Percentiles rank a stretch among this genome's conserved stretches.
These are phyloP conservation scores for Pestalotiopsis fici DNA, from an alignment of 2,329 filamentous ascomycete genomes.

Conservation along the genomic window DNA sequence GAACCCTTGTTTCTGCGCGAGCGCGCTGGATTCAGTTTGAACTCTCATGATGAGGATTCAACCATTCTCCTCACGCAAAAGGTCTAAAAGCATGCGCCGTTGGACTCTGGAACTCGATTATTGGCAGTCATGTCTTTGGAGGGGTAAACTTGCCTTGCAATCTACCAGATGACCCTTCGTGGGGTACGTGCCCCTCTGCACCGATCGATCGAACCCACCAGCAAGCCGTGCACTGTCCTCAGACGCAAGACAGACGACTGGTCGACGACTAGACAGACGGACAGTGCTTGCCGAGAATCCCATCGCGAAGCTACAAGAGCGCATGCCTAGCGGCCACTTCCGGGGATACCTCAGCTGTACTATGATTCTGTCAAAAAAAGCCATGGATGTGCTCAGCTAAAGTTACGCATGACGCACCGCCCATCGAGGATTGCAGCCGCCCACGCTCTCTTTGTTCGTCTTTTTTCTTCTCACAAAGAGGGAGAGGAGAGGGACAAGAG, in stretches of 20 bases:
- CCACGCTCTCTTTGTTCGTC: neutral
- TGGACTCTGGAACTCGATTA: neutral
- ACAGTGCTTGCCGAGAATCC: neutral
- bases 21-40: neutral
- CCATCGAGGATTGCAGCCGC: neutral
- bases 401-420: slow-evolving; percentile 10
- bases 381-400: neutral
- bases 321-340: neutral
- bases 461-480: neutral
- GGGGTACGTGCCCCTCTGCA: neutral
- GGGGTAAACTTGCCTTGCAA: neutral
- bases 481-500: neutral
- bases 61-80: neutral
- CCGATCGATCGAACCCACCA: neutral
- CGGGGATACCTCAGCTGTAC: neutral
- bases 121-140: neutral
- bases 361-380: neutral
- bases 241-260: neutral
- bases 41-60: neutral
- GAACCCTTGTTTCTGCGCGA: neutral
- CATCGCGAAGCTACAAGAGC: neutral
- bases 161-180: neutral
- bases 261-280: no score
- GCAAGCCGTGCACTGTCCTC: neutral
- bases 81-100: neutral